Base-by-base conservation (phyloP, 768 basidiomycete genomes). In the Psilocybe subaeruginosa region DNA sequence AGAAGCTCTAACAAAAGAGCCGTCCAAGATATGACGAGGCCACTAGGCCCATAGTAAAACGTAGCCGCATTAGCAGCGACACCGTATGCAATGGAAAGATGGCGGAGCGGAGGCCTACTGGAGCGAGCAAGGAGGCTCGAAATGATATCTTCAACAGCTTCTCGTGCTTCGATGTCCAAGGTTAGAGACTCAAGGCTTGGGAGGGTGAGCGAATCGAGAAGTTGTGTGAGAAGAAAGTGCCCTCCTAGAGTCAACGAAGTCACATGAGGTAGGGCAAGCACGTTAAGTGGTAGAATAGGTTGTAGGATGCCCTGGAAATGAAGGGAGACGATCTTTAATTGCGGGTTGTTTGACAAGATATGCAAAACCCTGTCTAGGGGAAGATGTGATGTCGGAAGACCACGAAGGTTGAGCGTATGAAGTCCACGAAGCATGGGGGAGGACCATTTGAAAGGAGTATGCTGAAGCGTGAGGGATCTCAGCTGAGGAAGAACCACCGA, bases 391-490 rank as follows among this genome's bases (percentile, higher is more conserved):
- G 82, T 85, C 14, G 88, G 87, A 8, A 91, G 84, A 0, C 88
- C 82, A 29, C 86, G 87, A 39, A 92, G 80, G 59, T 82, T 85
- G 58, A 92, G 79, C 2, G 81, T 79, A 45, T 78, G 80, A 11
- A 92, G 76, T 57, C 82, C 81, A 11, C 80, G 82, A 68, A 92
- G 83, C 75, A 92, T 84, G 1, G 91, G 88, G 0, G 90, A 88
- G 3, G 86, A 87, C 85, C 89, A 89, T 71, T 86, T 88, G 79
- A 92, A 91, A 0, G 91, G 90, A 4, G 87, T 82, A 62, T 90
- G 82, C 66, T 89, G 87, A 9, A 92, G 76, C 27, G 88, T 90
- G 11, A 92, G 74, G 0, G 83, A 80, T 59, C 78, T 70, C 27
- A 91, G 77, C 29, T 78, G 78, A 4, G 83, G 80, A 3, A 89